A percentile compares a stretch with the other conserved stretches of the same genome.
Evolutionary conservation across 2,329 filamentous ascomycete species (phyloP).

Genomic region (Penicillium sp.): DNA sequence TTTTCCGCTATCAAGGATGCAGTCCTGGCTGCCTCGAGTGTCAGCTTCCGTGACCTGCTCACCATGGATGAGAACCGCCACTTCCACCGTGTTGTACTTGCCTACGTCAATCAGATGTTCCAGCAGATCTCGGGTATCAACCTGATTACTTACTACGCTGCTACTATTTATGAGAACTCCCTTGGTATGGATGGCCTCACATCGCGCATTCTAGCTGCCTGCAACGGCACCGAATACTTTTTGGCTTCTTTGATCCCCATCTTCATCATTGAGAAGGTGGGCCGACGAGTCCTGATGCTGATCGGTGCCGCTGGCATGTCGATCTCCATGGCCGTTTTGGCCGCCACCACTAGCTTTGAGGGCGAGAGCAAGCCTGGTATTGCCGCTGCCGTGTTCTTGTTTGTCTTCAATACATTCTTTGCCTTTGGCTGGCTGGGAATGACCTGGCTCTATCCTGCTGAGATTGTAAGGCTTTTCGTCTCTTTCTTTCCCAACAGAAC

Average conservation of each 20-base stretch:
- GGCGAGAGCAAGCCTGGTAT: conserved; percentile 40
- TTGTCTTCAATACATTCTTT: conserved; percentile 63
- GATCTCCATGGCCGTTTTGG: conserved; percentile 61
- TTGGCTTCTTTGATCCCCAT: conserved; percentile 50
- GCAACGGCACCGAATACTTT: conserved; percentile 55
- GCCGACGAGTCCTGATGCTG: conserved; percentile 67
- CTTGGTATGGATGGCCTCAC: conserved; percentile 40
- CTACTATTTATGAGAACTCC: conserved; percentile 43
- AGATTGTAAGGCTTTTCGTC: conserved; percentile 48
- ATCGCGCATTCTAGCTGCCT: conserved; percentile 53
- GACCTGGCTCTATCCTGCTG: conserved; percentile 62
- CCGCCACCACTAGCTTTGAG: conserved; percentile 38
- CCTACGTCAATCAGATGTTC: conserved; percentile 59
- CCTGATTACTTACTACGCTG: conserved; percentile 47
- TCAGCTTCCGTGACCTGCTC: conserved; percentile 55
- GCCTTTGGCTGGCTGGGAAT: conserved; percentile 60
- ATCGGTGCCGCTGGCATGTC: conserved; percentile 65
- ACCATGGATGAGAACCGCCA: conserved; percentile 57
- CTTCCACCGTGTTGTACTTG: conserved; percentile 55
- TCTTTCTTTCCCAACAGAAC: neutral
- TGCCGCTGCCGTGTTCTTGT: conserved; percentile 54
- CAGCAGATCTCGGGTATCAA: conserved; percentile 49
- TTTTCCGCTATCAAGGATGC: conserved; percentile 51
- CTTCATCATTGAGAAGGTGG: conserved; percentile 50
- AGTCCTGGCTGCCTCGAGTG: conserved; percentile 48